Conservation (phyloP, 805 yeast species). For the Pichia pseudocactophila region DNA sequence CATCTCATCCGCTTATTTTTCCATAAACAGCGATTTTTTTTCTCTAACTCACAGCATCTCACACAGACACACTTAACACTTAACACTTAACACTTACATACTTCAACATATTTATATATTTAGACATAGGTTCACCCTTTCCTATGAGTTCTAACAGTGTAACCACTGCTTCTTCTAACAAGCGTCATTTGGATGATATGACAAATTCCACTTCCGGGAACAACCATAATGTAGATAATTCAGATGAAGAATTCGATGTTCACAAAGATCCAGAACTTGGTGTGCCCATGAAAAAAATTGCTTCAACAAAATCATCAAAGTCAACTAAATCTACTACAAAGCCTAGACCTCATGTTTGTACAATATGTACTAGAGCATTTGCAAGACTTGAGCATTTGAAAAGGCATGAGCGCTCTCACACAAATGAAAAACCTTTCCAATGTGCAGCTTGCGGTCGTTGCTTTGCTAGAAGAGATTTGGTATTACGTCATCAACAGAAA, state of each 20-base stretch:
- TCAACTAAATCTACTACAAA: constrained; percentile 72
- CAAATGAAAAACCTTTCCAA: constrained; percentile 92
- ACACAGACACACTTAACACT: too few relatives aligned
- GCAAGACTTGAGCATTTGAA: constrained; percentile 91
- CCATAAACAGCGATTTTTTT: too few relatives aligned
- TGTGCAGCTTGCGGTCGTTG: constrained; percentile 96
- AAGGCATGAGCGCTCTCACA: constrained; percentile 89
- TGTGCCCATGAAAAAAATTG: constrained; percentile 6
- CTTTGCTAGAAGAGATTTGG: constrained; percentile 83
- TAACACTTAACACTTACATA: too few relatives aligned
- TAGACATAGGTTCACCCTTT: too few relatives aligned
- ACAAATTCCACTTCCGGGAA: neutral
- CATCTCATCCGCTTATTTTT: too few relatives aligned
- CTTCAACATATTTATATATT: too few relatives aligned
- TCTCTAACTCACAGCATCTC: too few relatives aligned
- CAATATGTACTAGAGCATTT: constrained; percentile 89
- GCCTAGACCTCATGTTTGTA: constrained; percentile 88
- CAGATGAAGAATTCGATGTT: neutral
- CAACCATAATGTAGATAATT: neutral
- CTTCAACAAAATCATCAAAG: constrained; percentile 7
- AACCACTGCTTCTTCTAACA: too few relatives aligned
- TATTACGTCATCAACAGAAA: constrained; percentile 90
- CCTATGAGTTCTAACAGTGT: too few relatives aligned
- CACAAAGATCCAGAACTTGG: constrained; percentile 2
- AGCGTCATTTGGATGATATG: too few relatives aligned